Evolutionary conservation across 1,284 basidiomycete genomes (phyloP), one percentile per base, ranked within the genome.

Genomic region (Moesziomyces sp.): DNA sequence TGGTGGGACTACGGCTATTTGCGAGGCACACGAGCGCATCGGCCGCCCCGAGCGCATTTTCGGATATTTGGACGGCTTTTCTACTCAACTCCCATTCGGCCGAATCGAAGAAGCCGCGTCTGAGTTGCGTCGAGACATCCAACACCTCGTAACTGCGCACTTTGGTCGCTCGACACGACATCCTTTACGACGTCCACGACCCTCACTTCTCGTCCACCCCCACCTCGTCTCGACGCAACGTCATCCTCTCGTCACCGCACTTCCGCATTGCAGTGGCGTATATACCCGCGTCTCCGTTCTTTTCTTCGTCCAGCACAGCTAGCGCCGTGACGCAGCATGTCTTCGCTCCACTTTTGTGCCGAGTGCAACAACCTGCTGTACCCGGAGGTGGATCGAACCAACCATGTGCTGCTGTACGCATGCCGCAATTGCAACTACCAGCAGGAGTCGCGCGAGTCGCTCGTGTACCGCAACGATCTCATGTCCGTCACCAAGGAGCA

Each of bases 401-500:
- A 93, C 51, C 89, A 92, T 58, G 89, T 92, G 54, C 91, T 99
- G 87, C 89, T 96, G 60, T 96, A 94, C 80, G 92, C 91, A 4
- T 99, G 96, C 85, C 89, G 94, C 49, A 97, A 97, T 84, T 99
- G 96, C 86, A 86, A 88, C 18, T 95, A 92, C 84, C 90, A 92
- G 70, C 93, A 97, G 85, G 89, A 91, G 76, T 91, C 91, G 16
- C 90, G 91, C 23, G 93, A 93, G 85, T 91, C 91, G 78, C 91
- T 92, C 76, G 94, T 98, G 11, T 99, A 96, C 85, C 88, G 91
- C 80, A 97, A 99, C 73, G 96, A 98, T 86, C 85, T 98, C 86
- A 87, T 97, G 82, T 96, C 93, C 0, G 91, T 96, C 26, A 94
- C 81, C 91, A 77, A 94, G 93, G 86, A 96, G 94, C 86, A 93